Conservation (phyloP, 768 basidiomycete species). For the Xerocomellus amylosporus region DNA sequence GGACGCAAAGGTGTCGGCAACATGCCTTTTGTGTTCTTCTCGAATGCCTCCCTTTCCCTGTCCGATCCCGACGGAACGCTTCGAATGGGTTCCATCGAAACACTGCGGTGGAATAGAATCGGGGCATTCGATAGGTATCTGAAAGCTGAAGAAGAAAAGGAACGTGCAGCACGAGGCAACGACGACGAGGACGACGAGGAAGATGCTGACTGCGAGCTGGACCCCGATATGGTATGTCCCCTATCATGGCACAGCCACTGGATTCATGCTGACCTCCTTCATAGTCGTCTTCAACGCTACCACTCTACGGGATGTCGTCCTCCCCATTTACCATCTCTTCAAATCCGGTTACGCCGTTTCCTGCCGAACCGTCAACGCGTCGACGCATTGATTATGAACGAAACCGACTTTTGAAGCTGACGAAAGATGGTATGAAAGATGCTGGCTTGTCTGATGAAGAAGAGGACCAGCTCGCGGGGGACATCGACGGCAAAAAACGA, state of each 20-base stretch:
- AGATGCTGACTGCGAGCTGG: constrained; percentile 26
- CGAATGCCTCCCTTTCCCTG: constrained; percentile 40
- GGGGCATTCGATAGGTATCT: constrained; percentile 28
- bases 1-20: constrained; percentile 58
- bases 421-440: constrained; percentile 29
- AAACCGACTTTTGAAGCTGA: constrained; percentile 27
- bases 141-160: constrained; percentile 28
- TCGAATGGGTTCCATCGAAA: constrained; percentile 23
- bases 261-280: background rate
- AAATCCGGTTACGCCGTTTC: constrained; percentile 32
- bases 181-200: constrained; percentile 21
- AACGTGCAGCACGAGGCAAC: constrained; percentile 18
- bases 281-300: constrained; percentile 30
- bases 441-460: constrained; percentile 26
- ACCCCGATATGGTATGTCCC: constrained; percentile 28
- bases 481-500: constrained; percentile 3
- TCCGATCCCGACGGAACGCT: constrained; percentile 22
- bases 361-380: constrained; percentile 24
- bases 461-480: constrained; percentile 18
- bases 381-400: constrained; percentile 32
- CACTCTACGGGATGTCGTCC: constrained; percentile 24
- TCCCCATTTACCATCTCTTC: constrained; percentile 27
- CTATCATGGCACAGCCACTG: background rate
- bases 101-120: constrained; percentile 31
- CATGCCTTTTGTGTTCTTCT: constrained; percentile 57